A percentile compares a stretch with the other conserved stretches of the same genome.
Conservation (phyloP, 805 yeast genomes). For the Saturnispora quitensis region DNA sequence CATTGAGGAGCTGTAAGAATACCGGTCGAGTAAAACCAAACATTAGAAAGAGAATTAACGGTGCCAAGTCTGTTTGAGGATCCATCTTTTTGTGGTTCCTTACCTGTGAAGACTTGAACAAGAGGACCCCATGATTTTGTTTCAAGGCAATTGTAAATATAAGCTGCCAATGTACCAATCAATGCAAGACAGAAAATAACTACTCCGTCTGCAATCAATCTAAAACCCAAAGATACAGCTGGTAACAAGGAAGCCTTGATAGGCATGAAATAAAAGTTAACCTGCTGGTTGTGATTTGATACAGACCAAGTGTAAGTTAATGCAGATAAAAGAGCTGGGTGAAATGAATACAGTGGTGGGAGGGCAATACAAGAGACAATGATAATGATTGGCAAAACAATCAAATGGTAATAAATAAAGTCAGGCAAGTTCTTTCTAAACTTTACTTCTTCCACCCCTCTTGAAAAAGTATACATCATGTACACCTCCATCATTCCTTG, state of each 20-base stretch:
- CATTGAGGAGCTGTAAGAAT: conserved; percentile 47
- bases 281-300: conserved; percentile 41
- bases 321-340: conserved; percentile 39
- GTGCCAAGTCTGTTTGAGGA: conserved; percentile 26
- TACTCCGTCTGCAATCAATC: conserved; percentile 38
- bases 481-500: conserved; percentile 44
- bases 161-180: conserved; percentile 48
- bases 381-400: conserved; percentile 41
- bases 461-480: conserved; percentile 47
- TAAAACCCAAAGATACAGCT: conserved; percentile 31
- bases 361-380: conserved; percentile 22
- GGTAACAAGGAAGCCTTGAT: conserved; percentile 50
- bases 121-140: conserved; percentile 45
- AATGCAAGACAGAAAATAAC: conserved; percentile 32
- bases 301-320: conserved; percentile 57
- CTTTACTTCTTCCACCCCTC: conserved; percentile 46
- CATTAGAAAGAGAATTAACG: conserved; percentile 15
- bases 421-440: conserved; percentile 42
- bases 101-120: conserved; percentile 24
- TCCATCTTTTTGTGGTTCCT: conserved; percentile 17
- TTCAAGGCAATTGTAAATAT: conserved; percentile 53
- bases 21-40: conserved; percentile 43
- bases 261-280: conserved; percentile 46
- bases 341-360: conserved; percentile 24
- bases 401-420: conserved; percentile 43